These are phyloP conservation scores for Haplosporangium sp. DNA, from an alignment of 371 early-diverging fungal species.

Conservation along the genomic window DNA sequence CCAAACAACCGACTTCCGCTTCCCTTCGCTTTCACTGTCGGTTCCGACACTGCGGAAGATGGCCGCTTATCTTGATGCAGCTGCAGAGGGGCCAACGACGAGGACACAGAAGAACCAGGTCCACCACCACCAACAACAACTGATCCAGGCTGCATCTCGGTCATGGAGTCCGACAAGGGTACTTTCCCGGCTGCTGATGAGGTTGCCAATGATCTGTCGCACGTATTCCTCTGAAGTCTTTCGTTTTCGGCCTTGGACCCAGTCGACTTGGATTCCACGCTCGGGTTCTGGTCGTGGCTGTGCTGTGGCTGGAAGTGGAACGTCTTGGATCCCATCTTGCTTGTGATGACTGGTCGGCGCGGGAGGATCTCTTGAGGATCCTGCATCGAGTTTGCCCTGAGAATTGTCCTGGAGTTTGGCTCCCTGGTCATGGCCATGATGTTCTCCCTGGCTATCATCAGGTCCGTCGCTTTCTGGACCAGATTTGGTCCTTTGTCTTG, in stretches of 20 bases:
- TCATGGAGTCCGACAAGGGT: conserved; percentile 9
- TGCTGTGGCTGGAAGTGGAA: conserved; percentile 5
- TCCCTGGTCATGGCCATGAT: conserved; percentile 37
- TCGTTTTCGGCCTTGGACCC: conserved; percentile 8
- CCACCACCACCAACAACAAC: conserved; percentile 51
- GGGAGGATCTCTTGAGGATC: background rate
- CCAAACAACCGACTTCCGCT: conserved; percentile 31
- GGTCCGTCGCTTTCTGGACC: conserved; percentile 38
- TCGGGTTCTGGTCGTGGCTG: conserved; percentile 16
- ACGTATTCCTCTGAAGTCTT: conserved; percentile 42
- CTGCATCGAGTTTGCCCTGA: conserved; percentile 18
- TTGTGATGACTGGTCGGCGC: conserved; percentile 14
- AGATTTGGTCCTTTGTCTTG: conserved; percentile 38
- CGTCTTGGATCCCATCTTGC: conserved; percentile 8
- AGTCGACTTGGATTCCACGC: conserved; percentile 7
- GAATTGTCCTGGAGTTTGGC: conserved; percentile 19
- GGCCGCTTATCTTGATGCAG: conserved; percentile 5
- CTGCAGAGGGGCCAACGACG: conserved; percentile 12
- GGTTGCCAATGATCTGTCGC: conserved; percentile 22
- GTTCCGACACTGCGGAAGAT: background rate
- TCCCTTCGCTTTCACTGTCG: conserved; percentile 8
- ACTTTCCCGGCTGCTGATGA: conserved; percentile 15
- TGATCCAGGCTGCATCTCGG: conserved; percentile 19
- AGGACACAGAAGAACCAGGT: conserved; percentile 34
- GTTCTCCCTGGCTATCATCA: conserved; percentile 32